Evolutionary conservation across 2,329 filamentous ascomycete genomes (phyloP).

Genomic region (Tolypocladium sp.): DNA sequence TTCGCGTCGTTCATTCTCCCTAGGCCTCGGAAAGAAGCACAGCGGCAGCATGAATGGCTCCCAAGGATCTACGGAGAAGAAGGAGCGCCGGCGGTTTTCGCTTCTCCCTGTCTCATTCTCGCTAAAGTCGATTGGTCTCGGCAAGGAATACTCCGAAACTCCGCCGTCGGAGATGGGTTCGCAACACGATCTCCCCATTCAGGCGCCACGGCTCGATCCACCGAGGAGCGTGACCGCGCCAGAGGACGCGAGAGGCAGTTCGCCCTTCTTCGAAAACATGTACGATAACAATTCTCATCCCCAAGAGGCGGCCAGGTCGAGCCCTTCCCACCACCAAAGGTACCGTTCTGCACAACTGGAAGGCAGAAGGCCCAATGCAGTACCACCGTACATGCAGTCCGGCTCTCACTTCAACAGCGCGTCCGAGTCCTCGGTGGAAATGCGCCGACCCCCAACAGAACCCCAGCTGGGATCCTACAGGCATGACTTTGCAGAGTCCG

Average conservation of each 20-base stretch:
- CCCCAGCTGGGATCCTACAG: constrained; percentile 33
- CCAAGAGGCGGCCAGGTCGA: constrained; percentile 22
- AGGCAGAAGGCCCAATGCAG: constrained; percentile 28
- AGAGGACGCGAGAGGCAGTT: constrained; percentile 24
- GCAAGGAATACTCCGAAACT: constrained; percentile 35
- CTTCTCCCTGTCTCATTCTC: constrained; percentile 58
- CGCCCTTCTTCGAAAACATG: constrained; percentile 28
- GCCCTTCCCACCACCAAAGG: constrained; percentile 30
- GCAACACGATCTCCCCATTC: constrained; percentile 43
- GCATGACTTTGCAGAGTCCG: constrained; percentile 30
- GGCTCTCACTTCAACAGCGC: constrained; percentile 37
- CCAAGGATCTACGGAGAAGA: constrained; percentile 47
- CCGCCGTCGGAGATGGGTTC: constrained; percentile 37
- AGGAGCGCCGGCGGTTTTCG: constrained; percentile 58
- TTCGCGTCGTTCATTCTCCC: constrained; percentile 60
- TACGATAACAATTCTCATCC: constrained; percentile 27
- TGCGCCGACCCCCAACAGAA: constrained; percentile 30
- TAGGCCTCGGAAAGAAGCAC: constrained; percentile 60
- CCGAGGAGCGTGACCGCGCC: constrained; percentile 23
- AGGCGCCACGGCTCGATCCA: constrained; percentile 27
- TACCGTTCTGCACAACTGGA: constrained; percentile 31
- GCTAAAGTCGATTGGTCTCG: constrained; percentile 52
- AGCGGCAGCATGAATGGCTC: constrained; percentile 56
- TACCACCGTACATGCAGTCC: constrained; percentile 36
- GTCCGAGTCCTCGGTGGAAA: constrained; percentile 46